Percentiles rank a stretch among this genome's conserved stretches.
Evolutionary conservation across 164 flowering plant genomes (phyloP).

Genomic region (Nymphaea thermarum): DNA sequence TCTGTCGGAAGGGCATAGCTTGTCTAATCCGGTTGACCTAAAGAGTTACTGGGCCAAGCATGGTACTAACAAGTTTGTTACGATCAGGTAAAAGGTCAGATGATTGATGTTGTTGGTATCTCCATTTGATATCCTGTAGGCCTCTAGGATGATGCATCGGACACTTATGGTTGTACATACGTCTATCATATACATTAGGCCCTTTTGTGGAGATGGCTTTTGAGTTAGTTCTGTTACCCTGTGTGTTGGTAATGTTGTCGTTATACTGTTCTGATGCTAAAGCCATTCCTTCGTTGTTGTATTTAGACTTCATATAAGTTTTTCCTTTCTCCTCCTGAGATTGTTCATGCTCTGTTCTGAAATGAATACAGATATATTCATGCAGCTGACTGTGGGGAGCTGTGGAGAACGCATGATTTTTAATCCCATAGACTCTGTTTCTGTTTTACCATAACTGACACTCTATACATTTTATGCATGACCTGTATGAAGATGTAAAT

Average conservation of each 20-base stretch:
- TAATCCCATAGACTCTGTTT: too few species aligned
- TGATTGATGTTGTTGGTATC: background rate
- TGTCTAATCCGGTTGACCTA: conserved; percentile 70
- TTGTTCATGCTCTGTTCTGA: too few species aligned
- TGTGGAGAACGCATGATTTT: too few species aligned
- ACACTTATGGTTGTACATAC: background rate
- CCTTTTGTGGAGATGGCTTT: background rate
- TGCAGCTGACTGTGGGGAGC: too few species aligned
- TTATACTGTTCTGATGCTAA: background rate
- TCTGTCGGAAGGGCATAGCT: conserved; percentile 56
- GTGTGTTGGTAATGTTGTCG: background rate
- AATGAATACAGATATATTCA: too few species aligned
- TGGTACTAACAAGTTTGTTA: conserved; percentile 92
- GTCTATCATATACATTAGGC: background rate
- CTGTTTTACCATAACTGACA: too few species aligned
- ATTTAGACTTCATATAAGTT: background rate
- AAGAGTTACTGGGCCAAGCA: conserved; percentile 87
- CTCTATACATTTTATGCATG: too few species aligned
- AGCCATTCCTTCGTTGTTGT: background rate
- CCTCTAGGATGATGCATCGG: background rate
- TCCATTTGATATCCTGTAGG: background rate
- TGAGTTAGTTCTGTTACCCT: background rate
- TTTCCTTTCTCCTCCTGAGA: too few species aligned
- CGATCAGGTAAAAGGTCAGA: conserved; percentile 47
- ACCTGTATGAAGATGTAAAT: too few species aligned